Base-by-base conservation (phyloP, 306 rosid genomes). In the Acacia confusa region DNA sequence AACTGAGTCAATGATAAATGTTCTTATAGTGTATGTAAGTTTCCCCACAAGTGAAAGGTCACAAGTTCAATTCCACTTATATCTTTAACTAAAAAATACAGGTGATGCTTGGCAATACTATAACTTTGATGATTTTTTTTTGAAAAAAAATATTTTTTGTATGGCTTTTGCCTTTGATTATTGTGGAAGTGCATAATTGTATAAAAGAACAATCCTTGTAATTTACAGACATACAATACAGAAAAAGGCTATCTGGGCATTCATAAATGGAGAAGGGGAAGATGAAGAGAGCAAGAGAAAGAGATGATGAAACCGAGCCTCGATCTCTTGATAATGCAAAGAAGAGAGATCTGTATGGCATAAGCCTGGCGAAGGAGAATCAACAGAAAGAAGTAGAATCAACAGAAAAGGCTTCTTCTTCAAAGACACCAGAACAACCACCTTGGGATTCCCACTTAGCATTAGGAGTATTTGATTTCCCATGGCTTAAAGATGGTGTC, bases 401-500 rank as follows among this genome's bases (percentile, higher is more conserved):
- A 36, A 36, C 40, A 41, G 88, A 79, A 24, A 72, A 84, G 17
- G 67, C 74, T 63, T 75, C 20, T 52, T 60, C 20, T 63, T 60
- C 52, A 75, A 36, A 36, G 40, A 32, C 14, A 7, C 7, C 65
- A 22, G 0, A 17, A 3, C 15, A 11, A 58, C 17, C 78, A 58
- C 17, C 79, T 15, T 78, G 61, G 74, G 87, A 83, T 61, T 84
- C 87, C 25, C 70, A 79, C 45, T 82, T 81, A 61, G 48, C 86
- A 30, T 22, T 83, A 2, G 95, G 89, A 65, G 95, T 95, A 47
- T 95, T 95, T 84, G 97, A 95, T 87, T 95, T 95, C 71, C 97
- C 99, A 2, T 95, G 99, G 97, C 86, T 90, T 74, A 95, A 92
- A 82, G 99, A 95, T 65, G 91, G 98, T 61, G 88, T 90, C 15